phyloP scores from a whole-genome alignment of 1,139 yeast genomes.

The Zhuliangozyma parablackwelliae region DNA sequence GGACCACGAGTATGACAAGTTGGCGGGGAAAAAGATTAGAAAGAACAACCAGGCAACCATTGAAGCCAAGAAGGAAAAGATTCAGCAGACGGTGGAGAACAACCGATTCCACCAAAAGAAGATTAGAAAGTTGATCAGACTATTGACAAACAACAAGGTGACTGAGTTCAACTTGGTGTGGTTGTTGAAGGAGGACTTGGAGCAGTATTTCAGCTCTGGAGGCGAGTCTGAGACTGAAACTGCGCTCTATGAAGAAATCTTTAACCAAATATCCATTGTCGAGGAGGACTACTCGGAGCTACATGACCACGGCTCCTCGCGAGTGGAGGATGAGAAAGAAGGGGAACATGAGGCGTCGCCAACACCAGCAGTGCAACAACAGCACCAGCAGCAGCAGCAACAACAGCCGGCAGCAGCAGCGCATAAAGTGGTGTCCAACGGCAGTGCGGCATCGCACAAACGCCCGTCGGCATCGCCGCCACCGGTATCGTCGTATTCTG shows the following conservation, averaged over 20 bases:
- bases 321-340: not conserved
- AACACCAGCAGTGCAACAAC: slow-evolving; percentile 1
- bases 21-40: slow-evolving; percentile 37
- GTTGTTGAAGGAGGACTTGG: slow-evolving; percentile 40
- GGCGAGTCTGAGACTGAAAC: slow-evolving; percentile 39
- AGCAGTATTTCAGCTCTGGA: slow-evolving; percentile 33
- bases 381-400: slow-evolving; percentile 1
- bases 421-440: not conserved
- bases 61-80: slow-evolving; percentile 43
- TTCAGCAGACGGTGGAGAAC: slow-evolving; percentile 29
- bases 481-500: not conserved
- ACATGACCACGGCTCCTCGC: slow-evolving; percentile 6
- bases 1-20: slow-evolving; percentile 34
- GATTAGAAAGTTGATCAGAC: slow-evolving; percentile 28
- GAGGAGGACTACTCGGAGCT: slow-evolving; percentile 14
- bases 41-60: slow-evolving; percentile 34
- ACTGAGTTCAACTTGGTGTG: slow-evolving; percentile 31
- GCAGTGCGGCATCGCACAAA: too few species aligned
- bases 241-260: slow-evolving; percentile 41
- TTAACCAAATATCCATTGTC: slow-evolving; percentile 17
- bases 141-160: slow-evolving; percentile 27
- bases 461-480: slow-evolving; percentile 1
- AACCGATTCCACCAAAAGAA: slow-evolving; percentile 40
- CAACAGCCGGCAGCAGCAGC: not conserved
- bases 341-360: slow-evolving; percentile 1